These are phyloP conservation scores for Leishmania tropica DNA, from an alignment of 208 protist species.

Conservation along the genomic window DNA sequence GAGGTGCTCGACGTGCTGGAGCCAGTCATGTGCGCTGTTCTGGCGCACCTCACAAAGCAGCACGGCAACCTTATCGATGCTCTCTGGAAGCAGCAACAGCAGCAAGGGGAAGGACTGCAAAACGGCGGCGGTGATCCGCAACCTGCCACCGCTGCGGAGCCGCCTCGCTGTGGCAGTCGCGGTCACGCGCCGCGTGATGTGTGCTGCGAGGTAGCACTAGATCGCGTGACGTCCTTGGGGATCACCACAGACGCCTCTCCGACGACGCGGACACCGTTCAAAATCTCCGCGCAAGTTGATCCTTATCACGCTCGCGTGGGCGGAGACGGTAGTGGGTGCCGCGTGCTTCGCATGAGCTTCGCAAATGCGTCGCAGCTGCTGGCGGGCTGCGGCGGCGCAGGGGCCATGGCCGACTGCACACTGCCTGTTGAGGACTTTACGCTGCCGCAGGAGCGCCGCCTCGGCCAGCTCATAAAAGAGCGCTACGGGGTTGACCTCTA, in stretches of 20 bases:
- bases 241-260: slow-evolving; percentile 1
- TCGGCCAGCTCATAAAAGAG: slow-evolving; percentile 94
- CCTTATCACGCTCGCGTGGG: slow-evolving; percentile 20
- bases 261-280: background rate
- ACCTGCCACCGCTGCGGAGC: background rate
- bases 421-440: slow-evolving; percentile 75
- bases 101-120: background rate
- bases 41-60: slow-evolving; percentile 75
- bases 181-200: slow-evolving; percentile 11
- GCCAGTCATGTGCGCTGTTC: slow-evolving; percentile 93
- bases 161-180: background rate
- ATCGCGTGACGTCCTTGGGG: slow-evolving; percentile 3
- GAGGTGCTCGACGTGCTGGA: slow-evolving; percentile 97
- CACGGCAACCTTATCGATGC: slow-evolving; percentile 14
- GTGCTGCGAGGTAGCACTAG: slow-evolving; percentile 25
- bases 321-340: slow-evolving; percentile 10
- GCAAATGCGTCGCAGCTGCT: slow-evolving; percentile 21
- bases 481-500: slow-evolving; percentile 99
- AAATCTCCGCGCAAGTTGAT: background rate
- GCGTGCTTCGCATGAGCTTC: slow-evolving; percentile 29
- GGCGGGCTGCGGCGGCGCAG: background rate
- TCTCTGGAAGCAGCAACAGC: slow-evolving; percentile 18
- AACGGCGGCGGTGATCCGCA: background rate
- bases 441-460: slow-evolving; percentile 88
- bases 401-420: slow-evolving; percentile 3